Evolutionary conservation across 352 stramenopile species (phyloP).

Genomic region (Phytophthora agathidicida): DNA sequence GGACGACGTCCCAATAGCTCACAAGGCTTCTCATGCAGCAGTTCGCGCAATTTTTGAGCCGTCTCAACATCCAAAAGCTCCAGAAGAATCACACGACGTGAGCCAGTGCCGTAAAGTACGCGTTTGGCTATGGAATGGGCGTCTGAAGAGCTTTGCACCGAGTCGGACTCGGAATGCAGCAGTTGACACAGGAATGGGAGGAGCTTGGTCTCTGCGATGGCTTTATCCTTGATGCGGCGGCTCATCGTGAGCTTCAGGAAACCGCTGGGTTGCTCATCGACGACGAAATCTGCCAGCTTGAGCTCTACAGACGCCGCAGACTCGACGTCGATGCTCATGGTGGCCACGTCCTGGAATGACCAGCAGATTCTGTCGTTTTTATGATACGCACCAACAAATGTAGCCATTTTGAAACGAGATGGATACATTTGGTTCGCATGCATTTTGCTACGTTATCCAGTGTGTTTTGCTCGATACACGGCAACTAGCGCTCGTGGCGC

Average conservation of each 20-base stretch:
- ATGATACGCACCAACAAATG: conserved; percentile 10
- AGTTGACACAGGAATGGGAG: conserved; percentile 50
- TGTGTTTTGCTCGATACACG: no score
- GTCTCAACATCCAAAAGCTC: conserved; percentile 24
- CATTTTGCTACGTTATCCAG: neutral
- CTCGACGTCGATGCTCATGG: conserved; percentile 1
- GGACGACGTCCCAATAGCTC: conserved; percentile 54
- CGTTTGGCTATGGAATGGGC: conserved; percentile 33
- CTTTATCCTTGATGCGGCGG: conserved; percentile 60
- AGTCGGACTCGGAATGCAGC: conserved; percentile 6
- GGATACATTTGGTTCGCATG: conserved; percentile 12
- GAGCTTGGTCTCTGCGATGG: conserved; percentile 56
- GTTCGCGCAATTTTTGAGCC: conserved; percentile 36
- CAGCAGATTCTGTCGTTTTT: conserved; percentile 3
- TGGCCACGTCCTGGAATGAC: conserved; percentile 6
- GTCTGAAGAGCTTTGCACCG: neutral
- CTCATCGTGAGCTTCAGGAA: conserved; percentile 80
- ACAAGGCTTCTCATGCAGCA: conserved; percentile 67
- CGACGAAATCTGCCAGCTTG: conserved; percentile 54
- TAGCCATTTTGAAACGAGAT: conserved; percentile 17
- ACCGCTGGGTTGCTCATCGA: conserved; percentile 51
- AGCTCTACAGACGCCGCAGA: conserved; percentile 1
- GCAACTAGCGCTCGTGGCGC: no score
- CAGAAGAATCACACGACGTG: conserved; percentile 57
- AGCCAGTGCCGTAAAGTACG: conserved; percentile 66